Base-by-base conservation (phyloP, 495 filamentous ascomycete species). In the Mycothermus thermophilus region DNA sequence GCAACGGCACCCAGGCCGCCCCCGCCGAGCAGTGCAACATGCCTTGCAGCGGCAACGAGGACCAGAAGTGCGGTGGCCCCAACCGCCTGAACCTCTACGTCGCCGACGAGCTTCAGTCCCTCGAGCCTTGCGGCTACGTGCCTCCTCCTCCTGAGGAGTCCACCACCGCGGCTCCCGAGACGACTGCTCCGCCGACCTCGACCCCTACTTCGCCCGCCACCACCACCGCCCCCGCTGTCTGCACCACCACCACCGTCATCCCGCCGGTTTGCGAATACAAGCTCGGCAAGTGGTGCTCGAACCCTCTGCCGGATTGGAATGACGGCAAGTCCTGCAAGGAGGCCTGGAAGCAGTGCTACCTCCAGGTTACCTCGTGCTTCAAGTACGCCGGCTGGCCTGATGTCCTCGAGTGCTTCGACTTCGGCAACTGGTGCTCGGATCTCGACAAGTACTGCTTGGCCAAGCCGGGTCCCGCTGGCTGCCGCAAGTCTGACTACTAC, bases 271-370 rank as follows among this genome's bases (percentile, higher is more conserved):
- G 66, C 46, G 66, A 70, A 32, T 68, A 65, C 47, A 53, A 57
- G 35, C 61, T 62, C 43, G 66, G 66, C 30, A 59, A 54, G 19
- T 70, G 66, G 66, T 70, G 66, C 51, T 61, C 61, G 8, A 46
- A 48, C n/a, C 59, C 62, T 4, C 34, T 70, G 8, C 64, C 66
- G 20, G 38, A 53, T 41, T 70, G 55, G 54, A 37, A 42, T n/a
- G 60, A 63, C 40, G 23, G 43, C 15, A 23, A 46, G 4, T 32
- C 40, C 20, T 70, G 66, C 50, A 47, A 52, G 29, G 27, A 23
- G 1, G 52, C 58, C 16, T 51, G 50, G 23, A 48, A 58, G 9
- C 45, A 46, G 23, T 70, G 66, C 47, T 32, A 39, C 8, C 38
- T 67, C 14, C 63, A 68, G 41, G 40, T 60, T 6, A 38, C 63